phyloP scores from a whole-genome alignment of 2,329 filamentous ascomycete genomes.

The Aspergillus niger region DNA sequence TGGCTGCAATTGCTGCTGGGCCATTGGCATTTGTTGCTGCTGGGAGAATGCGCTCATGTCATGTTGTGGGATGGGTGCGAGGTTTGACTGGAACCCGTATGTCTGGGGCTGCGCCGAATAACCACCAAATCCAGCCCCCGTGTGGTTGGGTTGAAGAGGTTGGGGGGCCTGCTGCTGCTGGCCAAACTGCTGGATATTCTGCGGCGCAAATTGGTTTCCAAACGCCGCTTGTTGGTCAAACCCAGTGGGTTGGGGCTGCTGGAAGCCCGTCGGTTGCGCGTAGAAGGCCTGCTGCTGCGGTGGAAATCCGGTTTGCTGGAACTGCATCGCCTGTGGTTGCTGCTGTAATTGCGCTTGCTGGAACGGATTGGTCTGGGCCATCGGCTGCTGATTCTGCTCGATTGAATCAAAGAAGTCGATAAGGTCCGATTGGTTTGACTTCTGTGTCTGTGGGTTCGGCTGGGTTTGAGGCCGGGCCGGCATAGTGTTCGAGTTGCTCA shows the following conservation, averaged over 20 bases:
- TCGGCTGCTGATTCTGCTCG: slow-evolving; percentile 79
- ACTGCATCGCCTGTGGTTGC: slow-evolving; percentile 41
- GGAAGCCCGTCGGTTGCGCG: slow-evolving; percentile 38
- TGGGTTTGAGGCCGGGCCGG: slow-evolving; percentile 31
- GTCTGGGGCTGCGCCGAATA: slow-evolving; percentile 71
- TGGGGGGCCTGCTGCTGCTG: slow-evolving; percentile 40
- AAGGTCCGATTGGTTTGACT: slow-evolving; percentile 60
- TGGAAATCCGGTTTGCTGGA: slow-evolving; percentile 37
- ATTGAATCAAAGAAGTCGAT: slow-evolving; percentile 97
- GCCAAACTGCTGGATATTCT: slow-evolving; percentile 41
- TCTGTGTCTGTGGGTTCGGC: slow-evolving; percentile 34
- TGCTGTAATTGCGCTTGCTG: slow-evolving; percentile 39
- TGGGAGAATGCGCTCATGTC: slow-evolving; percentile 49
- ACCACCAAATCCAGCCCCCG: slow-evolving; percentile 81
- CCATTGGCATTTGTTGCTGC: slow-evolving; percentile 32
- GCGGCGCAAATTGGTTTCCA: slow-evolving; percentile 28
- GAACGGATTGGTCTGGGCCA: slow-evolving; percentile 51
- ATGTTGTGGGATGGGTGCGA: slow-evolving; percentile 53
- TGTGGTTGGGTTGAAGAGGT: slow-evolving; percentile 61
- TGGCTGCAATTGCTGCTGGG: slow-evolving; percentile 34
- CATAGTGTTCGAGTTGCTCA: slow-evolving; percentile 29
- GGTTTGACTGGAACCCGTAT: slow-evolving; percentile 47
- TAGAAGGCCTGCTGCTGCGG: slow-evolving; percentile 21
- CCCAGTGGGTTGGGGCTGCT: slow-evolving; percentile 39
- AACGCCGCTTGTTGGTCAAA: slow-evolving; percentile 28